phyloP scores from a whole-genome alignment of 2,329 filamentous ascomycete genomes.

The Xylaria sp. region DNA sequence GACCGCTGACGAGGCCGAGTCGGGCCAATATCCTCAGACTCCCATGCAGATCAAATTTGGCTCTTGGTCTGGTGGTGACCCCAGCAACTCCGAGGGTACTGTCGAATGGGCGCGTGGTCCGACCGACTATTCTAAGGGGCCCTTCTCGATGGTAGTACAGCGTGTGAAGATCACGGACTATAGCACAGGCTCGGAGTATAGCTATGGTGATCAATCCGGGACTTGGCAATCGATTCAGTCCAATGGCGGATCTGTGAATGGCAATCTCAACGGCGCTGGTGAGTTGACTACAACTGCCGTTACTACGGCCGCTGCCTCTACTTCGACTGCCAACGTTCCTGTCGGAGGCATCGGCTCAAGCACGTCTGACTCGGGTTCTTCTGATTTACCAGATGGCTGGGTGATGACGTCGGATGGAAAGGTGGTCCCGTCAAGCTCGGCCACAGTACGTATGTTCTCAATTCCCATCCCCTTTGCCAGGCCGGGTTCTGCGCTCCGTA shows the following conservation, averaged over 20 bases:
- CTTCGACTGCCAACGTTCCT: conserved; percentile 68
- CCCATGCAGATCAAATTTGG: conserved; percentile 96
- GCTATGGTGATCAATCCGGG: conserved; percentile 79
- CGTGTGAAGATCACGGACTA: conserved; percentile 84
- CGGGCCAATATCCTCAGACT: conserved; percentile 86
- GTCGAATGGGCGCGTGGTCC: conserved; percentile 87
- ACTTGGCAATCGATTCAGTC: conserved; percentile 82
- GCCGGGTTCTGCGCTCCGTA: conserved; percentile 29
- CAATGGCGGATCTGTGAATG: conserved; percentile 78
- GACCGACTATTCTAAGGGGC: conserved; percentile 82
- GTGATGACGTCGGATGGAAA: conserved; percentile 79
- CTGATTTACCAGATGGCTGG: conserved; percentile 76
- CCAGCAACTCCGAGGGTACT: conserved; percentile 78
- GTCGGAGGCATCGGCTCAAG: conserved; percentile 70
- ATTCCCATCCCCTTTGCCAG: conserved; percentile 19
- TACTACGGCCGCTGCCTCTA: conserved; percentile 67
- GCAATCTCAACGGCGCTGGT: conserved; percentile 63
- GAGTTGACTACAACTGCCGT: conserved; percentile 60
- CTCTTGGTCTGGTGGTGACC: conserved; percentile 88
- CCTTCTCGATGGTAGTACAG: conserved; percentile 85
- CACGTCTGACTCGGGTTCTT: conserved; percentile 56
- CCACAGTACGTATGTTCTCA: conserved; percentile 55
- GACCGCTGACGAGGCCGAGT: conserved; percentile 69
- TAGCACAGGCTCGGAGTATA: conserved; percentile 86
- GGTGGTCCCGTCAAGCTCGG: conserved; percentile 74